Evolutionary conservation across 2,329 filamentous ascomycete genomes (phyloP).

Genomic region (Magnaporthiopsis incrustans): DNA sequence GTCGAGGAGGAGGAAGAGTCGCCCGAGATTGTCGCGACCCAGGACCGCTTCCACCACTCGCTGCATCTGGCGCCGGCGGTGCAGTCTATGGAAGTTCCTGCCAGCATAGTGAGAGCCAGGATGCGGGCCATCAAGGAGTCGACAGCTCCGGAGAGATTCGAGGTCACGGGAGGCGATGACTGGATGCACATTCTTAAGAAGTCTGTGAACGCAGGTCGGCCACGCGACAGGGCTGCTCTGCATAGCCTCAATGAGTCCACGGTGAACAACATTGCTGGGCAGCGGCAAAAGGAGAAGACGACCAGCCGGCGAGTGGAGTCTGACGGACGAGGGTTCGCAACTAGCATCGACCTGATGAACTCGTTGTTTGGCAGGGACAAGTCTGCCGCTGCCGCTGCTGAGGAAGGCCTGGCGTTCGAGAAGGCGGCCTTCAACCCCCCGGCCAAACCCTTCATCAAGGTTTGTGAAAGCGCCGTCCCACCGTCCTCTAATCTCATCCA

Average conservation of each 20-base stretch:
- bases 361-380: conserved; percentile 75
- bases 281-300: conserved; percentile 26
- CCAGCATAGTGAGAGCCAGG: conserved; percentile 54
- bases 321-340: conserved; percentile 64
- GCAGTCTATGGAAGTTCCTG: conserved; percentile 41
- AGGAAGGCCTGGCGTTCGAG: conserved; percentile 31
- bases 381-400: conserved; percentile 41
- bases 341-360: conserved; percentile 93
- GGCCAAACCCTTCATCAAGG: conserved; percentile 71
- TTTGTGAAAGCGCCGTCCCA: conserved; percentile 54
- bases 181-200: conserved; percentile 93
- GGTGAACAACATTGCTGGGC: conserved; percentile 35
- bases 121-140: conserved; percentile 56
- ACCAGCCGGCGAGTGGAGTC: conserved; percentile 24
- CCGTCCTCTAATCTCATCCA: conserved; percentile 14
- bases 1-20: conserved; percentile 46
- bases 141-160: conserved; percentile 48
- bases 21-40: conserved; percentile 22
- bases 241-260: conserved; percentile 50
- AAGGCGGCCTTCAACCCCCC: conserved; percentile 25
- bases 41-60: conserved; percentile 35
- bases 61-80: conserved; percentile 40
- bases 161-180: conserved; percentile 65
- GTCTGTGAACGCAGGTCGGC: conserved; percentile 86
- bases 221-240: conserved; percentile 70